Conservation (phyloP, 208 protist genomes). For the Crithidia bombi region DNA sequence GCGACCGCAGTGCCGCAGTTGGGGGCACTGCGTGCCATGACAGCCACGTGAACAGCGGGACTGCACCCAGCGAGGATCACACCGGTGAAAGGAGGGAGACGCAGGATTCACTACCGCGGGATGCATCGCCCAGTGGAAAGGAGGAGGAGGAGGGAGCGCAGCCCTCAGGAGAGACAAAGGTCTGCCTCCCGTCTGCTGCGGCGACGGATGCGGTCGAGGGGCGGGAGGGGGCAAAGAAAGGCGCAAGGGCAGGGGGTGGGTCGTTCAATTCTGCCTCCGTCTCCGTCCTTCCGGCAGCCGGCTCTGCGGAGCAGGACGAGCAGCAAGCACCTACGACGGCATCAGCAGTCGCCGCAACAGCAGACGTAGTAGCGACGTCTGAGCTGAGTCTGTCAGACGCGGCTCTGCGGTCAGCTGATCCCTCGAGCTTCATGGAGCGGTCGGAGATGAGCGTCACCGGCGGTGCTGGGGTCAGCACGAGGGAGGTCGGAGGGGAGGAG, state of each 20-base stretch:
- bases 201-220: neutral
- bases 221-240: neutral
- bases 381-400: neutral
- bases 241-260: neutral
- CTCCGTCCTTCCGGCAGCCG: neutral
- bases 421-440: neutral
- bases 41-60: too few relatives aligned
- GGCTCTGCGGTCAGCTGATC: neutral
- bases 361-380: neutral
- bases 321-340: neutral
- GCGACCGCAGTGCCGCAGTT: too few relatives aligned
- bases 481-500: neutral
- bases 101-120: neutral
- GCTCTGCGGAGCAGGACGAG: neutral
- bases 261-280: constrained; percentile 1
- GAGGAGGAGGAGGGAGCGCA: neutral
- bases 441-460: neutral
- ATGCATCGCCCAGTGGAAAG: neutral
- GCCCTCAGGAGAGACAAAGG: too few relatives aligned
- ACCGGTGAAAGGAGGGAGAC: too few relatives aligned
- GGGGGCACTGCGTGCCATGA: too few relatives aligned
- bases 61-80: too few relatives aligned
- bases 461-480: neutral
- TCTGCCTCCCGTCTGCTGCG: too few relatives aligned
- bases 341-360: too few relatives aligned